Conservation (phyloP, 106 monocot species). For the Allium cepa region DNA sequence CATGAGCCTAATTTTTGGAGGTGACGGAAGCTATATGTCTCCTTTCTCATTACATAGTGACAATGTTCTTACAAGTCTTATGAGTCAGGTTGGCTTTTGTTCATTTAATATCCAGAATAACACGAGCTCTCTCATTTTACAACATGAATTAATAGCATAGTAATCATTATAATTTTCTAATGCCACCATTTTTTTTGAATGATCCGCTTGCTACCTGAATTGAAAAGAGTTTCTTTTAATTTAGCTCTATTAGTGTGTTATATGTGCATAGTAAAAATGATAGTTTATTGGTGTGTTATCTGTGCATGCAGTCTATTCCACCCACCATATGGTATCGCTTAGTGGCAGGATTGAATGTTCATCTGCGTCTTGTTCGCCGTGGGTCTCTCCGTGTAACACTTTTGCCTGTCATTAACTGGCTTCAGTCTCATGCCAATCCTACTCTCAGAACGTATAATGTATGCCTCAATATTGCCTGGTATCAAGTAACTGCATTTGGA, state of each 20-base stretch:
- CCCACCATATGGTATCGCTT: slow-evolving; percentile 89
- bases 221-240: background rate
- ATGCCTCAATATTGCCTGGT: slow-evolving; percentile 68
- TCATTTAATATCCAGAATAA: no score
- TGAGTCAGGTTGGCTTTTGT: slow-evolving; percentile 61
- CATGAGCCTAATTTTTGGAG: slow-evolving; percentile 75
- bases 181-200: no score
- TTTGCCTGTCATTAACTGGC: slow-evolving; percentile 62
- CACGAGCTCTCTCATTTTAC: no score
- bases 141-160: no score
- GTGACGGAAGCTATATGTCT: slow-evolving; percentile 91
- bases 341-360: slow-evolving; percentile 90
- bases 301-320: slow-evolving; percentile 48
- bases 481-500: slow-evolving; percentile 62
- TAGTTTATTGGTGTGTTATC: background rate
- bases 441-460: slow-evolving; percentile 40
- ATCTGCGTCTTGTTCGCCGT: slow-evolving; percentile 67
- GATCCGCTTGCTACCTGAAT: no score
- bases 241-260: no score
- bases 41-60: slow-evolving; percentile 89
- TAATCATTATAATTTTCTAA: no score
- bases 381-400: slow-evolving; percentile 53
- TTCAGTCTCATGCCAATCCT: slow-evolving; percentile 77
- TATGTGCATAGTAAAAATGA: no score
- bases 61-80: slow-evolving; percentile 87